Percentiles rank a stretch among this genome's conserved stretches.
Conservation (phyloP, 2,329 filamentous ascomycete species). For the Xylariaceae sp. region DNA sequence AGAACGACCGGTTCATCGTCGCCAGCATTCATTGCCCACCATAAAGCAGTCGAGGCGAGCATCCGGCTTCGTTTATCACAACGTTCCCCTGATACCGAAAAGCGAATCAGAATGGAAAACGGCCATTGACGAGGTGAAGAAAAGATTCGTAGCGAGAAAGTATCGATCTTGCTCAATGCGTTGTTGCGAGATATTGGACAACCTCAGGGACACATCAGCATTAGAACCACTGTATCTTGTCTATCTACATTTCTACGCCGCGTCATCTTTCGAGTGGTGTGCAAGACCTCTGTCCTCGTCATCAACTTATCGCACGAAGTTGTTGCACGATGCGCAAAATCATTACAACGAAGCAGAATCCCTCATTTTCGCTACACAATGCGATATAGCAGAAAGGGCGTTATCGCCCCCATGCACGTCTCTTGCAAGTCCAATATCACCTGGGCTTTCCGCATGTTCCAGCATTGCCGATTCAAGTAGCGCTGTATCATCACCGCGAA, state of each 20-base stretch:
- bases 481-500: constrained; percentile 44
- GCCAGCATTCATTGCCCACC: constrained; percentile 30
- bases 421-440: constrained; percentile 44
- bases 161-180: constrained; percentile 53
- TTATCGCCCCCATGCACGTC: constrained; percentile 38
- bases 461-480: constrained; percentile 46
- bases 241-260: constrained; percentile 61
- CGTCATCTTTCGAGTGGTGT: constrained; percentile 57
- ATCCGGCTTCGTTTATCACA: constrained; percentile 22
- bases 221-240: constrained; percentile 55
- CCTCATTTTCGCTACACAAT: constrained; percentile 48
- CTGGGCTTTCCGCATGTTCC: constrained; percentile 46
- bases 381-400: constrained; percentile 34
- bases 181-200: constrained; percentile 53
- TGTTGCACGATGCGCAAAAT: constrained; percentile 50
- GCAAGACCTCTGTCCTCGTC: constrained; percentile 47
- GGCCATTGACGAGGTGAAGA: constrained; percentile 52
- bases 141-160: constrained; percentile 47
- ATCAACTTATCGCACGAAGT: constrained; percentile 44
- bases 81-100: constrained; percentile 38
- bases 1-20: constrained; percentile 18
- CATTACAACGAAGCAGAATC: constrained; percentile 51
- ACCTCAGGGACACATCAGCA: constrained; percentile 41
- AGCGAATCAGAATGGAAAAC: constrained; percentile 51
- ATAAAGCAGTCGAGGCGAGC: constrained; percentile 21